Evolutionary conservation across 1,284 basidiomycete genomes (phyloP), one percentile per base, ranked within the genome.

Genomic region (Cryptococcus hybrid): DNA sequence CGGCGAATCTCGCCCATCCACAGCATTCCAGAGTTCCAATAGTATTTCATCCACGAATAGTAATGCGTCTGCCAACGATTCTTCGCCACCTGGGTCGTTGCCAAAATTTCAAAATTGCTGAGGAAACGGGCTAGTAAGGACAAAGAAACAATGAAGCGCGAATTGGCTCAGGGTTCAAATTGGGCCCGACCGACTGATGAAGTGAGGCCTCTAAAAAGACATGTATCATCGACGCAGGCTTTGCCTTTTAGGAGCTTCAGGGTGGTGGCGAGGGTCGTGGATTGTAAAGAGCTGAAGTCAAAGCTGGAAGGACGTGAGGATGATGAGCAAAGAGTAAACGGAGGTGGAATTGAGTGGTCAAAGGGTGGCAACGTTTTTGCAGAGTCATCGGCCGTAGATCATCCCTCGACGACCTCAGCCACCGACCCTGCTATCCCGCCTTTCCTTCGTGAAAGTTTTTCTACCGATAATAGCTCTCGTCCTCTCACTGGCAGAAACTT

Each of bases 161-260:
- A 65, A 13, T 13, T 11, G 6, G 47, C 51, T 7, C 47, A 56
- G 12, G 43, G 40, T 6, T 18, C 43, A 6, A 11, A 8, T 11
- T 46, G 51, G n/a, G 3, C 45, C 5, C 55, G 30, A 15, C 38
- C 47, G 9, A 13, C 49, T 15, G 38, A 46, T 38, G n/a, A 24
- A 24, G 45, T 40, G 18, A 15, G 24, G 11, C 8, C 48, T 43
- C n/a, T 34, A 12, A 44, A 44, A 12, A n/a, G 39, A 42, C 18
- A 35, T 7, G 38, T n/a, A 15, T 35, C 60, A 24, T 53, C 56
- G n/a, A 42, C 64, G 3, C 66, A 68, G 43, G 71, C 71, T 1
- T 52, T 77, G 13, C 77, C 77, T 0, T 78, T 78, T 64, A 60
- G 67, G 24, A 69, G 72, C 1, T 78, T 75, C 66, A 58, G 77